Evolutionary conservation across 768 basidiomycete genomes (phyloP), one percentile per base, ranked within the genome.

Genomic region (Lentinula detonsa): DNA sequence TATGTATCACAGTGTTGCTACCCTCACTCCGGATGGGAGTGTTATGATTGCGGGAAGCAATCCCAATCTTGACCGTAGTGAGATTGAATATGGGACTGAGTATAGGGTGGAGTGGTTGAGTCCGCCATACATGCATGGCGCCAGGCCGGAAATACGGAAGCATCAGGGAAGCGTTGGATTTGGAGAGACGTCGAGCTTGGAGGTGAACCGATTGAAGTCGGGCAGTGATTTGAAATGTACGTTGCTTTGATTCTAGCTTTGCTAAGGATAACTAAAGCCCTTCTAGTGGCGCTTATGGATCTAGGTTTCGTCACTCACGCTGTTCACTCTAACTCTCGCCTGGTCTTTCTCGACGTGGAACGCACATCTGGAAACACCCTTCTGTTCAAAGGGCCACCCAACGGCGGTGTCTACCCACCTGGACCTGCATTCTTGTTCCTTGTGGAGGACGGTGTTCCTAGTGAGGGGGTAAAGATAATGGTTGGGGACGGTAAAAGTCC

Each of bases 91-190:
- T 69, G 85, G 87, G 34, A 93, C 93, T 16, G 92, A 96, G 71
- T 96, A 95, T 70, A 80, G 93, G 54, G 89, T 93, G 35, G 95
- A 97, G 70, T 86, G 88, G 81, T 78, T 96, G 64, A 80, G 79
- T 57, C 95, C 96, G 0, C 88, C 90, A 31, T 98, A 96, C 69
- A 85, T 91, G 84, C 70, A 72, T 28, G 72, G 72, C 65, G 68
- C 78, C 11, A 81, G 93, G 37, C 94, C 90, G 5, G 68, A 73
- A 52, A 77, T 88, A 37, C 48, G 69, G 4, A 65, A 63, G 18
- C 62, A 66, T 11, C 71, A 81, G 1, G 66, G 69, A 34, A 70
- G 66, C 39, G 66, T 90, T 15, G 67, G 70, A 5, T 84, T 83
- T 70, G 77, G 79, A 62, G 65, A 82, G 66, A 73, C 68, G 34